Evolutionary conservation across 2,329 filamentous ascomycete genomes (phyloP), one percentile per base, ranked within the genome.

Genomic region (Westerdykella aurantiaca): DNA sequence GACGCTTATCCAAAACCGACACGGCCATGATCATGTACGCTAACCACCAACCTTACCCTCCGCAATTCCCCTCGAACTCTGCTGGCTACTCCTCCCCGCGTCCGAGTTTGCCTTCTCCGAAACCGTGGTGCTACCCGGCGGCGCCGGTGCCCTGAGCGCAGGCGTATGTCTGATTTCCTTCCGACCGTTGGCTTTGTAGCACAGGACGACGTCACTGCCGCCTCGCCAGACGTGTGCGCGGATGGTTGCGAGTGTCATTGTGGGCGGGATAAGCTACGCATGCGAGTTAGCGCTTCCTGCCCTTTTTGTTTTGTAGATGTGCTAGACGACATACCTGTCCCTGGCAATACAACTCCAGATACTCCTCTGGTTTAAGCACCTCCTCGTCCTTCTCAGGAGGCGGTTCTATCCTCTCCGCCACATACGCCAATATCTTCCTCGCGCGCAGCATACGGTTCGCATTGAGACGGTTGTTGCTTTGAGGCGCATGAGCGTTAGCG

Each of bases 381-480:
- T 39, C 5, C 39, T 82, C 78, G 4, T 75, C 71, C 41, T 81
- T 76, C 33, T 14, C n/a, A 0, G 77, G 72, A n/a, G 76, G 67
- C 3, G 75, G 76, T 56, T 97, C 91, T 45, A 98, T 91, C 43
- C 90, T 80, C 68, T 98, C 93, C 1, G 89, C 88, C 14, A 98
- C 81, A 58, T 98, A 98, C 0, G 83, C 81, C 45, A 97, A 71
- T 17, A 98, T 93, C 74, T 98, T 98, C 71, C 88, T 91, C 3
- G 94, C 88, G 38, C 93, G 81, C 40, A 98, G 76, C 93, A 98
- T 97, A 43, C 91, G 81, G 62, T 97, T 98, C 10, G 93, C 93
- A 64, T 97, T 98, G 41, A 98, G 76, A 18, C 93, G 83, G 53
- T 90, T 91, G 66, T 91, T 95, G 41, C 84, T 79, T 50, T 49